Base-by-base conservation (phyloP, 2,329 filamentous ascomycete species). In the Tolypocladium tropicale region DNA sequence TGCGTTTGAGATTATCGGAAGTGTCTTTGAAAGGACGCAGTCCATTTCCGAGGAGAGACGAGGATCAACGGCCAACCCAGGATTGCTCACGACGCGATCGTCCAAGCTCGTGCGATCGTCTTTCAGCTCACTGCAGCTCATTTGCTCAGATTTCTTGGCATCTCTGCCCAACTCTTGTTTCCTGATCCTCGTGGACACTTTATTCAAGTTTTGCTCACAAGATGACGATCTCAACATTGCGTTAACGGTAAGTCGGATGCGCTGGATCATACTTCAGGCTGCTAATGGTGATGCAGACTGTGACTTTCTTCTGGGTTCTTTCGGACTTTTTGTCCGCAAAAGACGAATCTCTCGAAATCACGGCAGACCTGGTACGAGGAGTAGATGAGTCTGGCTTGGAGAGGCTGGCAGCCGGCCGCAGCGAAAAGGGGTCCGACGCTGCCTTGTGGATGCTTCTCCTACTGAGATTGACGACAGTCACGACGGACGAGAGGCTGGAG, bases 261-360 rank as follows among this genome's bases (percentile, higher is more conserved):
- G 46, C 53, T 6, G 5, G 6, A 10, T 34, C 21, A 33, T 16
- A 21, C 18, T 32, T n/a, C 23, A 16, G 16, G 6, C 14, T 52
- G 28, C 53, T 60, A 46, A 57, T 21, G 14, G 33, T n/a, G 14
- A n/a, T 37, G 25, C 39, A 90, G 83, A 94, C 92, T 1, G 89
- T 96, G 10, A 96, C 93, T 0, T 94, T 95, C 67, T 95, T 96
- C 69, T 96, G 92, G 90, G 92, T 93, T 55, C 81, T 96, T 9
- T 96, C 93, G 0, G 92, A 96, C 69, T 94, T 92, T 60, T 77
- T 97, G 5, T 85, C 83, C 1, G 74, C 78, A 3, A 82, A 81
- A 61, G 82, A 78, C 55, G 77, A 76, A 57, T 76, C 78, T 0
- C 78, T 86, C 49, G 77, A 79, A 1, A 80, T 86, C 34, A 84